A percentile compares a stretch with the other conserved stretches of the same genome.
These are phyloP conservation scores for Apostasia ramifera DNA, from an alignment of 106 monocot genomes.

Conservation along the genomic window DNA sequence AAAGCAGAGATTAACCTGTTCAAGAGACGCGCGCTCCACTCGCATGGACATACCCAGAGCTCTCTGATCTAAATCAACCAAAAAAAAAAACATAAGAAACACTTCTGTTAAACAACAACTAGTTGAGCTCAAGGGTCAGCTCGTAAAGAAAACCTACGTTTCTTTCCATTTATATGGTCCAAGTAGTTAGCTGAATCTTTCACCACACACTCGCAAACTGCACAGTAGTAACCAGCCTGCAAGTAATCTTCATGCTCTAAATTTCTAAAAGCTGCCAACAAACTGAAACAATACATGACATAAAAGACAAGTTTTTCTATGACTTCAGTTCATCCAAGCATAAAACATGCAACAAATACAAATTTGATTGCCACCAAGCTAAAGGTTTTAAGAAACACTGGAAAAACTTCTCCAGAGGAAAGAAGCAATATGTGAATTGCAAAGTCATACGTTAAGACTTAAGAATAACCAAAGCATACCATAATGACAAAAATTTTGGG, in stretches of 20 bases:
- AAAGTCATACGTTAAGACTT: no score
- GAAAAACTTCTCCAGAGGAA: no score
- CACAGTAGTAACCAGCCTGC: conserved; percentile 95
- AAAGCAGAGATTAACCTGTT: conserved; percentile 48
- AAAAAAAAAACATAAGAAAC: conserved; percentile 1
- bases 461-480: no score
- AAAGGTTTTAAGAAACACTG: no score
- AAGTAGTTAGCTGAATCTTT: conserved; percentile 99
- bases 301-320: no score
- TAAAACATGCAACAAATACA: no score
- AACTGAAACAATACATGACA: no score
- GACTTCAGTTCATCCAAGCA: no score
- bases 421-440: no score
- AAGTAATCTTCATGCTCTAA: conserved; percentile 4
- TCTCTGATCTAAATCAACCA: conserved; percentile 68
- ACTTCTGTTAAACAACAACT: not conserved
- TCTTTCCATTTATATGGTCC: conserved; percentile 99
- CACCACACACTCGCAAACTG: conserved; percentile 96
- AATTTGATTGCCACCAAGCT: no score
- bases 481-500: no score
- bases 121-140: not conserved
- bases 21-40: conserved; percentile 91
- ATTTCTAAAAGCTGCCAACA: no score
- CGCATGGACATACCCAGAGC: conserved; percentile 99
- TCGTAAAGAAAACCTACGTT: conserved; percentile 45